Evolutionary conservation across 148 eudicot species (phyloP).

Genomic region (Amaranthus cruentus): DNA sequence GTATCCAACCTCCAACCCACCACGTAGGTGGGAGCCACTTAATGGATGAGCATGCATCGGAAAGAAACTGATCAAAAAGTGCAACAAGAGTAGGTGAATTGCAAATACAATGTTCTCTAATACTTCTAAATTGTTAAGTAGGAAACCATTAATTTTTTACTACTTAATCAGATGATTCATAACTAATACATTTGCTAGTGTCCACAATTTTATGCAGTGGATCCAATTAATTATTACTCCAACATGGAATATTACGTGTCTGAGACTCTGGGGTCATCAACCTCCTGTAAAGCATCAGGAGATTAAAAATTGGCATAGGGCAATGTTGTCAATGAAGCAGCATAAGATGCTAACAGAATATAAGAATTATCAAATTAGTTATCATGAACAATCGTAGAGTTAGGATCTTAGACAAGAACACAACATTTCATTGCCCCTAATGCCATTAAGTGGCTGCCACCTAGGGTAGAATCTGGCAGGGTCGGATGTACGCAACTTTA

Average conservation of each 20-base stretch:
- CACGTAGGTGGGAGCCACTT: too few relatives aligned
- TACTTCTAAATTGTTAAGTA: not conserved
- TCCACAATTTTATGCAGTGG: not conserved
- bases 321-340: not conserved
- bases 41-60: not conserved
- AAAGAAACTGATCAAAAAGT: not conserved
- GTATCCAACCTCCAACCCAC: too few relatives aligned
- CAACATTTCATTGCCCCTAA: too few relatives aligned
- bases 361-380: too few relatives aligned
- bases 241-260: not conserved
- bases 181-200: not conserved
- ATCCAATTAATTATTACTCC: not conserved
- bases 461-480: too few relatives aligned
- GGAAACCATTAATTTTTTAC: not conserved
- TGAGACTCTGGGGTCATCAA: too few relatives aligned
- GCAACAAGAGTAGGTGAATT: not conserved
- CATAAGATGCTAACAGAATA: too few relatives aligned
- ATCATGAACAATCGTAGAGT: too few relatives aligned
- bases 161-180: not conserved
- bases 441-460: too few relatives aligned
- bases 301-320: not conserved
- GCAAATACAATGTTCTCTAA: not conserved
- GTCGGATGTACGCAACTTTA: too few relatives aligned
- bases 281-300: too few relatives aligned
- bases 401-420: too few relatives aligned